Percentiles rank a stretch among this genome's conserved stretches.
Evolutionary conservation across 192 early-diverging fungal genomes (phyloP).

Genomic region (Backusella circina): DNA sequence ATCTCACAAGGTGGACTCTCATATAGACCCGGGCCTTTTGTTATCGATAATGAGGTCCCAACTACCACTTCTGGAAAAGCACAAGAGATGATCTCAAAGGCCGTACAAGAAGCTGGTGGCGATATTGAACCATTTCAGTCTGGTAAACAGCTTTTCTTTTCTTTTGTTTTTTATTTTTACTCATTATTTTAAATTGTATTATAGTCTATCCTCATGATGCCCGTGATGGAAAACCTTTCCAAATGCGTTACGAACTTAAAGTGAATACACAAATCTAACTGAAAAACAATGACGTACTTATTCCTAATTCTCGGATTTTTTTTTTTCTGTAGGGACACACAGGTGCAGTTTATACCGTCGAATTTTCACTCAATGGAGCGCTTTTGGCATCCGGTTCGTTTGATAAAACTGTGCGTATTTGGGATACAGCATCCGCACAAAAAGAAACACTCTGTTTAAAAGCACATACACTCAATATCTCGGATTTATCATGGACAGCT

Average conservation of each 20-base stretch:
- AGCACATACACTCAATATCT: constrained; percentile 73
- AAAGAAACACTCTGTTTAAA: constrained; percentile 74
- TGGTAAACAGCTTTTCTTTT: neutral
- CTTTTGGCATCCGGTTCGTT: constrained; percentile 90
- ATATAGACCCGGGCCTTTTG: constrained; percentile 41
- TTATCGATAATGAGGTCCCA: constrained; percentile 30
- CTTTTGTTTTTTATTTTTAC: neutral
- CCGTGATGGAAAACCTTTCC: constrained; percentile 53
- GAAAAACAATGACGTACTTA: neutral
- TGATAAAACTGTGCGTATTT: constrained; percentile 90
- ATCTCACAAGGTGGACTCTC: constrained; percentile 26
- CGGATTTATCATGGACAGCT: constrained; percentile 72
- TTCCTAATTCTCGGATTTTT: constrained; percentile 7
- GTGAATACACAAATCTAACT: neutral
- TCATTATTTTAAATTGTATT: neutral
- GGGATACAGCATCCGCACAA: constrained; percentile 66
- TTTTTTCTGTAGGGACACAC: constrained; percentile 64
- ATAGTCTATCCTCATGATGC: constrained; percentile 26
- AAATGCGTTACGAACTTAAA: constrained; percentile 62
- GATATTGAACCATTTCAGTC: constrained; percentile 19
- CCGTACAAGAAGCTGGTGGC: constrained; percentile 29
- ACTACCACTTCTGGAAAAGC: constrained; percentile 16
- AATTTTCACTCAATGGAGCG: constrained; percentile 81
- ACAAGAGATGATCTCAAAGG: constrained; percentile 30
- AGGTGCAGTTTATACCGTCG: constrained; percentile 88